Base-by-base conservation (phyloP, 1,284 basidiomycete genomes). In the Inonotus obliquus region DNA sequence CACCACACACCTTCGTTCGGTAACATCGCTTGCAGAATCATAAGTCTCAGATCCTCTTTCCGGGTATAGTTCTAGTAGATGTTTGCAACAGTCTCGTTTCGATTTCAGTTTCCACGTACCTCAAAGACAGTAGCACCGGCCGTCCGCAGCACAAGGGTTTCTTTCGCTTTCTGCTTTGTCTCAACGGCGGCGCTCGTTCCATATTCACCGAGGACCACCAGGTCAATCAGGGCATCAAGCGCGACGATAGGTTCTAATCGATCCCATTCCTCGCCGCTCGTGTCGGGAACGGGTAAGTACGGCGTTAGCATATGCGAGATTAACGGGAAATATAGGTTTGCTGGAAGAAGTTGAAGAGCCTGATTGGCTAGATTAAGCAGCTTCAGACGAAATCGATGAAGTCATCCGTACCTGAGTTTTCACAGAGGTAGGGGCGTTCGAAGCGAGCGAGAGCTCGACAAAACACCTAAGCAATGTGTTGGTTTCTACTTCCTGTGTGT, bases 211-310 rank as follows among this genome's bases (percentile, higher is more conserved):
- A 89, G 84, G 59, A 91, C 73, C n/a, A 80, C 80, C 17, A 90
- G 78, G 67, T 91, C 89, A 0, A 91, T 81, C 3, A 91, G 77
- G 0, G 79, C 85, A 68, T 92, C 90, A n/a, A 92, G 76, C 0
- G 87, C 86, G n/a, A 86, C 84, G 1, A 87, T 81, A 4, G 85
- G 79, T 65, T 92, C 89, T 27, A 92, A 72, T 29, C 89, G 81
- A 71, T 92, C 90, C 90, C 90, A 92, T 71, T 92, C 90, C 74
- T 92, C 91, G n/a, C 88, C 90, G 65, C 89, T 89, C 1, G 89
- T 87, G 65, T 90, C 90, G 5, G 90, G 89, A 17, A 92, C 90
- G 37, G 90, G 90, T 71, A 91, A 82, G 66, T 92, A 92, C 9
- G 90, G 88, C 2, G 88, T 91, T 44, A 91, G 69, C 25, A 79